Evolutionary conservation across 169 alveolate genomes (phyloP), one percentile per base, ranked within the genome.

Genomic region (Eimeria tenella): DNA sequence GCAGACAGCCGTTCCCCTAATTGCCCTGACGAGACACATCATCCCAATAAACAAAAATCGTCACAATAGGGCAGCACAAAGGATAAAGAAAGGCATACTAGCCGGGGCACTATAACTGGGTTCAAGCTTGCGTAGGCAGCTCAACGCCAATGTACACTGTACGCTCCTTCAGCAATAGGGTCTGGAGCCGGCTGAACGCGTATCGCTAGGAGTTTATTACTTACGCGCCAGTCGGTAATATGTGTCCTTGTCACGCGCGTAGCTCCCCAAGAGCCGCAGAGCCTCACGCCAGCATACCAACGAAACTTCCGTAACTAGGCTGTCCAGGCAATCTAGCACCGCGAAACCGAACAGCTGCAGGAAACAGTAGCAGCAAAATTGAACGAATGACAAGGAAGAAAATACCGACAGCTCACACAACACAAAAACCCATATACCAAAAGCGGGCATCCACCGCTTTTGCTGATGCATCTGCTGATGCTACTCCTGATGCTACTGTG

Each of bases 281-380:
- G 50, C 86, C n/a, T 75, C 86, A 5, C 86, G 60, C 86, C 86
- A 75, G 17, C 23, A 5, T 5, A 62, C 11, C 25, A 75, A 15
- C 9, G 60, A 25, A 19, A 75, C 50, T 5, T 8, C 4, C 17
- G 6, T 9, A 5, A 52, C 86, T 50, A 75, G 42, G 25, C 25
- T 50, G 21, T 75, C 86, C 6, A 75, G 63, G 9, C 63, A 5
- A 15, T 75, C 86, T 19, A 75, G 63, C 8, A 19, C 60, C 7
- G 52, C 86, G 13, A 42, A 52, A 19, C 86, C 86, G 49, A 75
- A 75, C 49, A 75, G 63, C 86, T 75, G 86, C 86, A 81, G 90
- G 74, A 55, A 58, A 73, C 79, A 11, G 94, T 74, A 17, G 86
- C 86, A 52, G 75, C 71, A 23, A 56, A 75, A 4, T 31, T 23